phyloP scores from a whole-genome alignment of 192 early-diverging fungal species.

The Dissophora globulifera region DNA sequence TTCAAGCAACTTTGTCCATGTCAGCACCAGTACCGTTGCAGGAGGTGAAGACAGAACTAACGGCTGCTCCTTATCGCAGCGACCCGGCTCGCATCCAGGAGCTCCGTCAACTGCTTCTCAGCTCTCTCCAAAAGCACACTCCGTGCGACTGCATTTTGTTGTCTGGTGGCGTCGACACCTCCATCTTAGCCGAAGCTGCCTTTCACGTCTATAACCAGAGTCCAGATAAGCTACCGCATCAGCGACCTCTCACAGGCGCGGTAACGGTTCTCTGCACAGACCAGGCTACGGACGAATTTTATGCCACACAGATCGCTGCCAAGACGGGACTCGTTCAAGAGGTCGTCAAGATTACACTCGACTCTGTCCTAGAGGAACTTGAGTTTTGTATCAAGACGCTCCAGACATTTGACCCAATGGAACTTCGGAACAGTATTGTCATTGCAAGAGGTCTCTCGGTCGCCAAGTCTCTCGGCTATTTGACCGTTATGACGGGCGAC shows the following conservation, averaged over 20 bases:
- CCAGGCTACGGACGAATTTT: conserved; percentile 62
- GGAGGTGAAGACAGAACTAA: neutral
- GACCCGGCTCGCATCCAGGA: conserved; percentile 30
- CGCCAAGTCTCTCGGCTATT: conserved; percentile 58
- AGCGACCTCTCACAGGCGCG: conserved; percentile 53
- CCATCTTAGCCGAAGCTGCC: conserved; percentile 65
- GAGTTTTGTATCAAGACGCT: conserved; percentile 64
- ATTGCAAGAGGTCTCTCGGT: conserved; percentile 62
- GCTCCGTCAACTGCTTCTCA: conserved; percentile 28
- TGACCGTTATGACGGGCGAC: conserved; percentile 68
- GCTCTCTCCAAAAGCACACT: conserved; percentile 32
- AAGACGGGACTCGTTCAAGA: conserved; percentile 57
- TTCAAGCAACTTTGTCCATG: too few species aligned
- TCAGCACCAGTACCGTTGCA: neutral
- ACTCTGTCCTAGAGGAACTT: conserved; percentile 55
- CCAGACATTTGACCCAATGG: conserved; percentile 78
- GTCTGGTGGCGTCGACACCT: conserved; percentile 79
- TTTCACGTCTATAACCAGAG: conserved; percentile 27
- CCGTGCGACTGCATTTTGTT: conserved; percentile 56
- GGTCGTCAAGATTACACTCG: conserved; percentile 57
- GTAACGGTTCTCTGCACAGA: conserved; percentile 64
- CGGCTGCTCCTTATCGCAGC: conserved; percentile 22
- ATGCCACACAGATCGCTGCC: conserved; percentile 61
- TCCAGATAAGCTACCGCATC: neutral
- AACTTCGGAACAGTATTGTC: conserved; percentile 71